Percentiles rank a stretch among this genome's conserved stretches.
phyloP scores from a whole-genome alignment of 192 early-diverging fungal species.

The Rhizophagus clarus region DNA sequence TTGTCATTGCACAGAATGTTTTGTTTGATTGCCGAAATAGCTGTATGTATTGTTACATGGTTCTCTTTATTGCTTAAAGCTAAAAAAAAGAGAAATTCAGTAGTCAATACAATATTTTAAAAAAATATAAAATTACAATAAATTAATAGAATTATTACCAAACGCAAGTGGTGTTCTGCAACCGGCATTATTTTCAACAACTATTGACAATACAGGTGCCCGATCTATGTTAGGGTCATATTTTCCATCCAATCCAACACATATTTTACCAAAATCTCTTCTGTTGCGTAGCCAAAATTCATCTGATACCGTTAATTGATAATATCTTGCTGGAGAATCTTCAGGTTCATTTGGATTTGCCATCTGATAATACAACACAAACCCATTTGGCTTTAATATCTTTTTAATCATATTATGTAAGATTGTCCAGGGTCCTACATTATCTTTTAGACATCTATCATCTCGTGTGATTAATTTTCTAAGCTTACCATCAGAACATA shows the following conservation, averaged over 20 bases:
- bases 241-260: background rate
- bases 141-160: background rate
- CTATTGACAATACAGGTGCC: background rate
- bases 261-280: background rate
- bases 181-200: background rate
- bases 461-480: background rate
- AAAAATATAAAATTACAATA: too few relatives aligned
- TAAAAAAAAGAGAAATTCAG: background rate
- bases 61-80: background rate
- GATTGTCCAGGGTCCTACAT: background rate
- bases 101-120: background rate
- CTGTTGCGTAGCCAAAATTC: background rate
- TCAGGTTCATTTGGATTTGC: background rate
- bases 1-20: background rate
- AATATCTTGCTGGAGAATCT: background rate
- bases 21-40: background rate
- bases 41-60: background rate
- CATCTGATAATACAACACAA: background rate
- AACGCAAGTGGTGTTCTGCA: background rate
- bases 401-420: background rate
- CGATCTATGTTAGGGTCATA: slow-evolving; percentile 1
- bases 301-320: background rate
- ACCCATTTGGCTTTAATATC: background rate
- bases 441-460: background rate
- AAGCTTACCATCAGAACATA: background rate